Evolutionary conservation across 805 yeast species (phyloP), one percentile per base, ranked within the genome.

Genomic region (Barnettozyma sucrosica): DNA sequence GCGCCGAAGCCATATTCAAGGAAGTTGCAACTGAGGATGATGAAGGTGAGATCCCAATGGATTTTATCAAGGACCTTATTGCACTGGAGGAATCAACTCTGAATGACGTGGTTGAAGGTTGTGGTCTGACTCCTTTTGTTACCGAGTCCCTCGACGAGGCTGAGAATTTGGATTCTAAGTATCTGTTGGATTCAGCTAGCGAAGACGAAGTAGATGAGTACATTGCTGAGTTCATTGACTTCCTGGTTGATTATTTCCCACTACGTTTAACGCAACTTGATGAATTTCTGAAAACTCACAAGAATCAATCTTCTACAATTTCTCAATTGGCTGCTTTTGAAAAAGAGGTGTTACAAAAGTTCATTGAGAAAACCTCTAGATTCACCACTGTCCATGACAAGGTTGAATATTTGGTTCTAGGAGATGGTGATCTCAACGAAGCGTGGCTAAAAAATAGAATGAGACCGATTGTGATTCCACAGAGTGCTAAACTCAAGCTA

Each of bases 401-500:
- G 14, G 36, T 55, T 21, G 55, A 55, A 38, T 42, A 45, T 2
- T 40, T 59, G 21, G 44, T 57, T 20, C 18, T 58, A 7, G 61
- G 51, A 8, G 46, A 53, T 7, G 58, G 51, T 52, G 48, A 58
- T 44, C 26, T 56, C 55, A 59, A 51, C 43, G 51, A 51, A 18
- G 51, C 56, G 39, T 51, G 64, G 65, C n/a, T 52, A 8, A 52
- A 52, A 10, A 50, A 51, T 28, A 52, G 64, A 47, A 25, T 54
- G 28, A 40, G 49, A 19, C 63, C 65, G 16, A 53, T 59, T 13
- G 37, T 52, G 1, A 48, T 58, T 1, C 45, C 52, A 11, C 41
- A 37, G 26, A 43, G 23, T 25, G 36, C 2, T 50, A 46, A 26
- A 44, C 36, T 14, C 44, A 53, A 28, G 16, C 28, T 57, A 7